Evolutionary conservation across 2,329 filamentous ascomycete species (phyloP), one percentile per base, ranked within the genome.

Genomic region (Trichophyton rubrum): DNA sequence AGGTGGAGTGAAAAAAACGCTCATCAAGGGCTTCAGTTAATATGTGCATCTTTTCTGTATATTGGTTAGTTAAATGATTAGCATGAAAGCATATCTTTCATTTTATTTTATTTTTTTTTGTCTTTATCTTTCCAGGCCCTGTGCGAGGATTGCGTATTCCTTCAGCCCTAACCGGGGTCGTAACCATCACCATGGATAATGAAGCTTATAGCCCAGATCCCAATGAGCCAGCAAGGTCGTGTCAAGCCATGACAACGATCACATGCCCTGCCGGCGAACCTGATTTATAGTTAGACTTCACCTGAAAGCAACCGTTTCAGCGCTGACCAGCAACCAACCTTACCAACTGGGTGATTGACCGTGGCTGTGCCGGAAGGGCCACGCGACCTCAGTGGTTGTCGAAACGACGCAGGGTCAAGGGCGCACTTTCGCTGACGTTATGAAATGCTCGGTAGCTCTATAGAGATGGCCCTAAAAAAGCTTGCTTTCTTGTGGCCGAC

Each of bases 61-160:
- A 55, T 35, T 38, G 51, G 51, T 55, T 55, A 55, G 15, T 20
- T 55, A 55, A 30, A 55, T 17, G 20, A 27, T 15, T 20, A n/a
- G 47, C 47, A 30, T 27, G 47, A 9, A 38, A 33, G 15, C 22
- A 27, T 30, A 30, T 30, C 27, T 51, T 24, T 51, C 22, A 13
- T 27, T 11, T 4, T 35, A 35, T 35, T 8, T 35, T 35, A 27
- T 27, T 4, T 27, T 27, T 27, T 35, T 2, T 51, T 24, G 30
- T 9, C 6, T 6, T 27, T 27, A 7, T 30, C 6, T 30, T n/a
- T 53, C n/a, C 8, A 38, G 11, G 3, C 49, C 49, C 30, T 55
- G 24, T 55, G n/a, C n/a, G 51, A 35, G 27, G 51, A 55, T 55
- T 55, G 30, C 45, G 45, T 51, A 27, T 51, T 51, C n/a, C 51